These are phyloP conservation scores for Discostella pseudostelligera DNA, from an alignment of 108 stramenopile genomes.

Conservation along the genomic window DNA sequence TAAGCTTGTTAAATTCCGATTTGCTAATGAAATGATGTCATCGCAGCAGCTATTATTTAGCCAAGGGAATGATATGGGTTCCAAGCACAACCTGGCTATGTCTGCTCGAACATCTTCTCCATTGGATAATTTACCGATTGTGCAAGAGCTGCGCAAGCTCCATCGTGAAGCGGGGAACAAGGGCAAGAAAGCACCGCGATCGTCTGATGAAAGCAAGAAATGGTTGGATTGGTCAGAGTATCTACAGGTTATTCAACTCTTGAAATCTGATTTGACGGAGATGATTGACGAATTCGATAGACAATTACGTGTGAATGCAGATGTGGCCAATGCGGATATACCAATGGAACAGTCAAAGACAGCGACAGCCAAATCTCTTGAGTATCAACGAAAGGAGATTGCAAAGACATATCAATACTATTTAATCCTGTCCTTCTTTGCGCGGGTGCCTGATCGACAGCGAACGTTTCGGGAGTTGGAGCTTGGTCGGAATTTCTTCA, in stretches of 20 bases:
- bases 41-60: neutral
- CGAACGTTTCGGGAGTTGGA: conserved; percentile 82
- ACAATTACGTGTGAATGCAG: neutral
- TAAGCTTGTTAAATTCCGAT: conserved; percentile 80
- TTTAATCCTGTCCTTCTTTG: conserved; percentile 75
- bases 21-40: conserved; percentile 47
- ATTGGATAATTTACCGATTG: conserved; percentile 70
- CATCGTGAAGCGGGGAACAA: conserved; percentile 74
- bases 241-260: conserved; percentile 54
- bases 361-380: conserved; percentile 14
- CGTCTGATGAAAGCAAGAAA: conserved; percentile 73
- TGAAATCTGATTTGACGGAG: conserved; percentile 51
- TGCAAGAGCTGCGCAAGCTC: conserved; percentile 70
- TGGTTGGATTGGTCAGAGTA: conserved; percentile 84
- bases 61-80: neutral
- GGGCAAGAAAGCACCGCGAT: conserved; percentile 60
- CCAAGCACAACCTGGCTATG: neutral
- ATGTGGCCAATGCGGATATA: neutral
- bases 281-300: conserved; percentile 39
- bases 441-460: conserved; percentile 82
- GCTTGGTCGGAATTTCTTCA: conserved; percentile 62
- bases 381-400: conserved; percentile 48
- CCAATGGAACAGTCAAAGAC: neutral
- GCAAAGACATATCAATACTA: conserved; percentile 70
- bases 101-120: conserved; percentile 36